These are phyloP conservation scores for Gossypium gossypioides DNA, from an alignment of 441 rosid species.

Conservation along the genomic window DNA sequence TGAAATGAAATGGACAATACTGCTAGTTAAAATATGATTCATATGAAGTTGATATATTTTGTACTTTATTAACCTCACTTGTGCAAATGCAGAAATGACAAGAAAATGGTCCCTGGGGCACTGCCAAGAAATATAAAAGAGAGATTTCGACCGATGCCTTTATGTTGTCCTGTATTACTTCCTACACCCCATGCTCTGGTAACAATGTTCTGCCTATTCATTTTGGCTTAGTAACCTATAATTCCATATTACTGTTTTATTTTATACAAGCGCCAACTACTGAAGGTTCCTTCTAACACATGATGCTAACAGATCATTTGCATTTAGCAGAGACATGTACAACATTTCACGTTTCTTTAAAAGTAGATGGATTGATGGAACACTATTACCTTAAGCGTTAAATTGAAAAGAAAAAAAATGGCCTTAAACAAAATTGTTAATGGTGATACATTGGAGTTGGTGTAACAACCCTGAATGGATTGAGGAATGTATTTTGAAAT, in stretches of 20 bases:
- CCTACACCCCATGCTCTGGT: slow-evolving; percentile 95
- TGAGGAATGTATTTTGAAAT: neutral
- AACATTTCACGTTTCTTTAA: neutral
- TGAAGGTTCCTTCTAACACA: neutral
- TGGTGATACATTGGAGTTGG: neutral
- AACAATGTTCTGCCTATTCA: slow-evolving; percentile 18
- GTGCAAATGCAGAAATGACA: slow-evolving; percentile 51
- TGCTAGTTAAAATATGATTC: neutral
- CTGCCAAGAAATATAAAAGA: slow-evolving; percentile 52
- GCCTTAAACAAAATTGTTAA: neutral
- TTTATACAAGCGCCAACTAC: neutral
- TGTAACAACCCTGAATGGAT: neutral
- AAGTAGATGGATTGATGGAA: neutral
- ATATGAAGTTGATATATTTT: neutral
- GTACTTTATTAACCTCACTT: slow-evolving; percentile 18
- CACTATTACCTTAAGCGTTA: neutral
- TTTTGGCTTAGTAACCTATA: neutral
- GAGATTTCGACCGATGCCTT: slow-evolving; percentile 91
- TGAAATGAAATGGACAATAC: slow-evolving; percentile 2
- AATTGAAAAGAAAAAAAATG: neutral
- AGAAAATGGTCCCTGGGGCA: slow-evolving; percentile 39
- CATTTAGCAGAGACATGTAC: neutral
- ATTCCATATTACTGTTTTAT: neutral
- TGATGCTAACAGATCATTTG: neutral
- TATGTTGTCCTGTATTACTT: slow-evolving; percentile 73